Evolutionary conservation across 192 early-diverging fungal genomes (phyloP), one percentile per base, ranked within the genome.

Genomic region (Phycomyces blakesleeanus): DNA sequence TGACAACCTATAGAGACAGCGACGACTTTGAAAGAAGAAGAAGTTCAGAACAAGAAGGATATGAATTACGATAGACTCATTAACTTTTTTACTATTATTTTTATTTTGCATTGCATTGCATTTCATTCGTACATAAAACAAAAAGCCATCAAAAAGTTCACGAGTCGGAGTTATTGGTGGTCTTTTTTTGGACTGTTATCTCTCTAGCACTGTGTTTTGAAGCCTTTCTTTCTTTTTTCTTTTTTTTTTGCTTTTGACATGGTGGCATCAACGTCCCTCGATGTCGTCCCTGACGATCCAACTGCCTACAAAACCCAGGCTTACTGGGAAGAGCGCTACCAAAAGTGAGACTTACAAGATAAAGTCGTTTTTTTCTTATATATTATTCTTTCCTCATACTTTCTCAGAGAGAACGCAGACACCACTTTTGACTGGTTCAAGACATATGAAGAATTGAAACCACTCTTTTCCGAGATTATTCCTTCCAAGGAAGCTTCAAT

Each of bases 391-490:
- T n/a, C n/a, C n/a, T n/a, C n/a, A n/a, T n/a, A n/a, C n/a, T n/a
- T n/a, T n/a, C n/a, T n/a, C n/a, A 84, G 77, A 57, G 78, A 75
- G 68, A 72, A 64, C 37, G 63, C 55, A 61, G 71, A 42, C 39
- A 76, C 67, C 37, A 83, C 83, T 0, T 95, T 92, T 73, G 93
- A 94, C 78, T 95, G 93, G 92, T 93, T 93, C 75, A 92, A 91
- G 73, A 89, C 85, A 18, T 93, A 88, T 76, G 69, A 76, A 56
- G 87, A 91, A 29, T 66, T 92, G 51, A 78, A 87, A 59, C 81
- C 83, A 50, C 67, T 88, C 44, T 69, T 93, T 20, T 72, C 69
- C 57, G 50, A 75, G 65, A 59, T 77, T 27, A 78, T 91, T 39
- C 70, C 69, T 24, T 64, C 78, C 50, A 82, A 81, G 56, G 74